Base-by-base conservation (phyloP, 164 flowering plant genomes). In the Malania oleifera region DNA sequence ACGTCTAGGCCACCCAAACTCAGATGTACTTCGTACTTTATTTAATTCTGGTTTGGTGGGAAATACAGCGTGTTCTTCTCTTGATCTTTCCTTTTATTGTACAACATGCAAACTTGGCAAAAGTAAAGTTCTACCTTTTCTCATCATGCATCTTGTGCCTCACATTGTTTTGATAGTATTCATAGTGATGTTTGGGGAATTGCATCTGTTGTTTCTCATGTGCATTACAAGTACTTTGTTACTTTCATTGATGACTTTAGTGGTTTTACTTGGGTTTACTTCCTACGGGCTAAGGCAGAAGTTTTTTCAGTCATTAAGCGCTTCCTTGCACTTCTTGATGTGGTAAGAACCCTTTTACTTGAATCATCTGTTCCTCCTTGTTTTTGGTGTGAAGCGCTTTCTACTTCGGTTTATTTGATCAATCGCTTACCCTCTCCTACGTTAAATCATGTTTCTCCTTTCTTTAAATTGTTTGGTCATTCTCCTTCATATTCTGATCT, bases 1-100 rank as follows among this genome's bases (percentile, higher is more conserved):
- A 41, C 18, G 5, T 7, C 53, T 44, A 5, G 27, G 53, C 53
- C 53, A 49, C 53, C 53, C 27, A 49, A 49, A n/a, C n/a, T n/a
- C n/a, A n/a, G n/a, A n/a, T n/a, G n/a, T n/a, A n/a, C n/a, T n/a
- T n/a, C n/a, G n/a, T n/a, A n/a, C n/a, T n/a, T n/a, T n/a, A n/a
- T n/a, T n/a, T n/a, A n/a, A n/a, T n/a, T n/a, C n/a, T n/a, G n/a
- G n/a, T n/a, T n/a, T n/a, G n/a, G n/a, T n/a, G n/a, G n/a, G n/a
- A n/a, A n/a, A n/a, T n/a, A n/a, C n/a, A n/a, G n/a, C n/a, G n/a
- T n/a, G n/a, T n/a, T n/a, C n/a, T n/a, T n/a, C n/a, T n/a, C n/a
- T n/a, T n/a, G n/a, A n/a, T n/a, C n/a, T n/a, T n/a, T n/a, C n/a
- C n/a, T n/a, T n/a, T n/a, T n/a, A n/a, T n/a, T n/a, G n/a, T n/a